These are phyloP conservation scores for Plasmodium billcollinsi DNA, from an alignment of 169 alveolate species.

Conservation along the genomic window DNA sequence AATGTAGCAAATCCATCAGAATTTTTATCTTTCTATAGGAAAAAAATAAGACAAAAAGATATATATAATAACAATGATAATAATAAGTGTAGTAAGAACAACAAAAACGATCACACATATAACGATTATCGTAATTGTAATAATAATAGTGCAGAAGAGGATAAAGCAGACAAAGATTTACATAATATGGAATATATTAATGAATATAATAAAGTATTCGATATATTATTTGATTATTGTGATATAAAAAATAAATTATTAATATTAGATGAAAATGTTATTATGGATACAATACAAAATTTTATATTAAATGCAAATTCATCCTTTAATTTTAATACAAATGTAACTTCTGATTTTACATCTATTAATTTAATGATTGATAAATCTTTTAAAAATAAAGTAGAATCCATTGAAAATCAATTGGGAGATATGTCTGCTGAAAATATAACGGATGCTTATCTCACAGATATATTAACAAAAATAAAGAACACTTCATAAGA, in stretches of 20 bases:
- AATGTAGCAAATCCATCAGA: constrained; percentile 88
- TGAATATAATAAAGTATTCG: constrained; percentile 71
- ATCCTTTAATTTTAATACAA: constrained; percentile 53
- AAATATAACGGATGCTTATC: constrained; percentile 29
- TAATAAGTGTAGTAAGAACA: neutral
- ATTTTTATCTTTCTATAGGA: constrained; percentile 79
- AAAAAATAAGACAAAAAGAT: constrained; percentile 18
- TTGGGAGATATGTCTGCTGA: constrained; percentile 30
- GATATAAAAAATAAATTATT: constrained; percentile 28
- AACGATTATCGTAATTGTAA: neutral
- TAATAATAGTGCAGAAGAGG: neutral
- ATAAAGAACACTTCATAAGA: neutral
- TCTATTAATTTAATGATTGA: constrained; percentile 22
- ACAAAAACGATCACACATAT: too few species aligned
- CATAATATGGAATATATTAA: constrained; percentile 33
- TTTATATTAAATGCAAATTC: constrained; percentile 34
- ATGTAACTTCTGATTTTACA: constrained; percentile 18
- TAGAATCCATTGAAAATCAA: constrained; percentile 10
- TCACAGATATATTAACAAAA: constrained; percentile 2
- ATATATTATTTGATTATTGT: constrained; percentile 55
- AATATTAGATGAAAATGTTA: constrained; percentile 28
- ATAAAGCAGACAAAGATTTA: constrained; percentile 26
- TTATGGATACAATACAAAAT: constrained; percentile 54
- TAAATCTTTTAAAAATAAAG: constrained; percentile 14
- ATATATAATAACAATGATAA: neutral